These are phyloP conservation scores for Lyophyllum shimeji DNA, from an alignment of 768 basidiomycete genomes.

Conservation along the genomic window DNA sequence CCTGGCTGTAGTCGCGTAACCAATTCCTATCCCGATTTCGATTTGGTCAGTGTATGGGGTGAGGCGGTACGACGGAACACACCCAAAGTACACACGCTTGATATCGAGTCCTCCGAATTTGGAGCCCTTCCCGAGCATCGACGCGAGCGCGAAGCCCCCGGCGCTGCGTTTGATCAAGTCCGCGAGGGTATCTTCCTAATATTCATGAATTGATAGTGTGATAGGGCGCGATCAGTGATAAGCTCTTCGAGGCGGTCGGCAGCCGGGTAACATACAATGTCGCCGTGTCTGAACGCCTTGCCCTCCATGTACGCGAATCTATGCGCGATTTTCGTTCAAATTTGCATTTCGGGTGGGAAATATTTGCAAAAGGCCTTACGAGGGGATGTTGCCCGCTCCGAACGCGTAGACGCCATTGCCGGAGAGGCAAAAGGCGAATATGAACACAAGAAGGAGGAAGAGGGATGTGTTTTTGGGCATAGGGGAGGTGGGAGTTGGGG, in stretches of 20 bases:
- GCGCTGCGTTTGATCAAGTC: slow-evolving; percentile 57
- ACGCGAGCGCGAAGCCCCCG: slow-evolving; percentile 55
- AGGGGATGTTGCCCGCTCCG: slow-evolving; percentile 87
- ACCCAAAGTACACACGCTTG: slow-evolving; percentile 85
- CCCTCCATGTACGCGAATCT: slow-evolving; percentile 88
- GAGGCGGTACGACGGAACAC: slow-evolving; percentile 17
- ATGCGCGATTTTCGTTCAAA: slow-evolving; percentile 4
- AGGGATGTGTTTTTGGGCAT: slow-evolving; percentile 37
- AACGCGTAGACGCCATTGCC: slow-evolving; percentile 67
- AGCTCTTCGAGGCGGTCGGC: not conserved
- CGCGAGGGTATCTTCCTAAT: slow-evolving; percentile 68
- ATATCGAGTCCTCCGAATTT: slow-evolving; percentile 83
- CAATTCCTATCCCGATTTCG: slow-evolving; percentile 55
- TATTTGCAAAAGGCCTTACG: slow-evolving; percentile 33
- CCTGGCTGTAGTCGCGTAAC: slow-evolving; percentile 88
- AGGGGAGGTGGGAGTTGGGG: slow-evolving; percentile 16
- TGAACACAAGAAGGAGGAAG: slow-evolving; percentile 45
- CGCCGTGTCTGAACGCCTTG: slow-evolving; percentile 84
- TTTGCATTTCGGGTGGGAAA: not conserved
- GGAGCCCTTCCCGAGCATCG: slow-evolving; percentile 54
- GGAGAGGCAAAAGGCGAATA: slow-evolving; percentile 57
- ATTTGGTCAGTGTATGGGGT: slow-evolving; percentile 1
- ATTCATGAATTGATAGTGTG: too few species aligned
- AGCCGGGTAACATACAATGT: slow-evolving; percentile 56
- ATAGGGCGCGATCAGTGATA: slow-evolving; percentile 10